Conservation (phyloP, 2,329 filamentous ascomycete genomes). For the Mycosphaerella sp. region DNA sequence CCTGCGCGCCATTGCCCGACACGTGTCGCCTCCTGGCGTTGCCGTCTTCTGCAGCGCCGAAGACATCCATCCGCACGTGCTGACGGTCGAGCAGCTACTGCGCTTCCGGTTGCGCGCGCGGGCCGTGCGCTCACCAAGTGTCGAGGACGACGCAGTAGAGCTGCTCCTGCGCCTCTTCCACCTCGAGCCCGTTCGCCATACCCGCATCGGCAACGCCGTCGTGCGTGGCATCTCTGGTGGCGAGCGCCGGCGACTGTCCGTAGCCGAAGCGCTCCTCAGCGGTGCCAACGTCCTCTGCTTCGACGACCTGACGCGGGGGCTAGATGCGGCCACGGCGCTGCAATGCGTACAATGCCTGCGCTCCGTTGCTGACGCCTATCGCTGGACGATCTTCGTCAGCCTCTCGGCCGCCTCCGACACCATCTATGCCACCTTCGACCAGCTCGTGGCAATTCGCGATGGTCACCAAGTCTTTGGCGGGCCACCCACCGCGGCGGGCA, state of each 20-base stretch:
- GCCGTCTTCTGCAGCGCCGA: slow-evolving; percentile 83
- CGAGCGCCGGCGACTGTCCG: slow-evolving; percentile 46
- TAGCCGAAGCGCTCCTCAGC: slow-evolving; percentile 47
- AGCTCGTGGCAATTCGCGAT: slow-evolving; percentile 73
- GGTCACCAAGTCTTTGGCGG: slow-evolving; percentile 74
- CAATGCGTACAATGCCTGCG: slow-evolving; percentile 45
- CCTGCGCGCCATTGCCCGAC: slow-evolving; percentile 50
- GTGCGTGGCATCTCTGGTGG: slow-evolving; percentile 62
- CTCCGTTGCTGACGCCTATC: slow-evolving; percentile 73
- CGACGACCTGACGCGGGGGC: slow-evolving; percentile 45
- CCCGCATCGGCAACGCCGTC: slow-evolving; percentile 76
- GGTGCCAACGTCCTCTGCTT: slow-evolving; percentile 37
- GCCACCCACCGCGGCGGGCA: slow-evolving; percentile 44
- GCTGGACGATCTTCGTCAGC: slow-evolving; percentile 77
- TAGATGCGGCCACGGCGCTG: slow-evolving; percentile 46
- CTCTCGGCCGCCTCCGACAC: slow-evolving; percentile 81
- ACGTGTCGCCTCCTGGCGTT: slow-evolving; percentile 69
- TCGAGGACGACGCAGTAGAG: slow-evolving; percentile 68
- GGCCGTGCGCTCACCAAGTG: slow-evolving; percentile 65
- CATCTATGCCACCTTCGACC: slow-evolving; percentile 74
- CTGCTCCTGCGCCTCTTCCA: slow-evolving; percentile 87
- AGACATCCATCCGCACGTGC: slow-evolving; percentile 75
- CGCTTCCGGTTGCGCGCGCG: slow-evolving; percentile 81
- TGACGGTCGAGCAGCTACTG: slow-evolving; percentile 83
- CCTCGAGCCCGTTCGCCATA: slow-evolving; percentile 80